Evolutionary conservation across 2,329 filamentous ascomycete genomes (phyloP).

Genomic region (Aspergillus sp.): DNA sequence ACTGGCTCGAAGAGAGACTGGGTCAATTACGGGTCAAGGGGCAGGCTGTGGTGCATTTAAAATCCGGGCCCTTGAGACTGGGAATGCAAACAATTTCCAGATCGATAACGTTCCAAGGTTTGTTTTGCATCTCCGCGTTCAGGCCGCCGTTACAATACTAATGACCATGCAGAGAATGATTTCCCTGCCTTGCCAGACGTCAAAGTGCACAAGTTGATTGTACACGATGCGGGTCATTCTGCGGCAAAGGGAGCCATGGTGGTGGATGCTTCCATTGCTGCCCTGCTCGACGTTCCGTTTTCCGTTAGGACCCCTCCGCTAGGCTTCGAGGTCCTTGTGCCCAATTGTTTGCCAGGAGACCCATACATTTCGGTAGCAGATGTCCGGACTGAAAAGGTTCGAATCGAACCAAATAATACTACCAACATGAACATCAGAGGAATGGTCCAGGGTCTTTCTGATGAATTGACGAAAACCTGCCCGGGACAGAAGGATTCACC

Average conservation of each 20-base stretch:
- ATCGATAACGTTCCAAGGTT: constrained; percentile 73
- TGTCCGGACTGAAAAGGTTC: constrained; percentile 59
- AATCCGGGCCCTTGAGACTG: constrained; percentile 69
- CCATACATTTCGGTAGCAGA: constrained; percentile 71
- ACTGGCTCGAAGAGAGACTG: constrained; percentile 77
- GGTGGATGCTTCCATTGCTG: constrained; percentile 65
- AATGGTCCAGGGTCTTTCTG: constrained; percentile 63
- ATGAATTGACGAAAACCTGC: constrained; percentile 63
- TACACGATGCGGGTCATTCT: constrained; percentile 59
- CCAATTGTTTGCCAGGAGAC: constrained; percentile 65
- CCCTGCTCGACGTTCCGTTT: constrained; percentile 71
- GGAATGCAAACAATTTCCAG: constrained; percentile 70
- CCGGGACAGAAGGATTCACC: constrained; percentile 72
- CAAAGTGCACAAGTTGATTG: constrained; percentile 70
- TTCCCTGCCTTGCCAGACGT: constrained; percentile 73
- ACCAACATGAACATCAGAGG: constrained; percentile 64
- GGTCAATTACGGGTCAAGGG: constrained; percentile 63
- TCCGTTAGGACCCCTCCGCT: constrained; percentile 69
- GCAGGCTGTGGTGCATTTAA: constrained; percentile 63
- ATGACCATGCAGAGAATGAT: constrained; percentile 41
- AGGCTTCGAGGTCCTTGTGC: constrained; percentile 74
- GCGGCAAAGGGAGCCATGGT: constrained; percentile 58
- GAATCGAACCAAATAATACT: constrained; percentile 59
- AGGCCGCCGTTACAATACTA: constrained; percentile 13
- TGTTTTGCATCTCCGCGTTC: constrained; percentile 52